Evolutionary conservation across 805 yeast genomes (phyloP).

Genomic region (Millerozyma acaciae): DNA sequence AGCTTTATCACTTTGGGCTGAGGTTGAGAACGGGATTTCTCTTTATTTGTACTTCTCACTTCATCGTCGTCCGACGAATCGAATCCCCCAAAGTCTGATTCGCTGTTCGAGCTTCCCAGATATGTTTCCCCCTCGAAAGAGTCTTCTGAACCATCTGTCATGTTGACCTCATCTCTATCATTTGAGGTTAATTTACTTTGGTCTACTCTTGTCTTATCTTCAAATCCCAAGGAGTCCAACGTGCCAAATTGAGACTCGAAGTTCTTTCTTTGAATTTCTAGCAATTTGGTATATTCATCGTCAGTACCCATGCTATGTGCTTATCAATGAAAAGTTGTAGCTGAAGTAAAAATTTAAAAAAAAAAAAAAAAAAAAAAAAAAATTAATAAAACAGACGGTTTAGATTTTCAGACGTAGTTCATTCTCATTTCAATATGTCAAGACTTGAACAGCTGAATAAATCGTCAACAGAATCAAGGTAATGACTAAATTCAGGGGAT

Average conservation of each 20-base stretch:
- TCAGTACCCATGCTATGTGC: not conserved
- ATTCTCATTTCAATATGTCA: no score
- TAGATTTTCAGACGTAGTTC: no score
- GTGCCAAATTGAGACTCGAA: conserved; percentile 66
- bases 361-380: not conserved
- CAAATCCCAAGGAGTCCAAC: conserved; percentile 43
- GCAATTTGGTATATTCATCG: conserved; percentile 20
- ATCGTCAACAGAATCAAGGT: conserved; percentile 1
- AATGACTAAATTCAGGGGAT: conserved; percentile 89
- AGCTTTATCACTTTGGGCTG: conserved; percentile 48
- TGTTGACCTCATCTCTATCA: conserved; percentile 13
- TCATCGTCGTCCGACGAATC: conserved; percentile 5
- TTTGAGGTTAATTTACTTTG: conserved; percentile 10
- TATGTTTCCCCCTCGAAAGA: conserved; percentile 6
- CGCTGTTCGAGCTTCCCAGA: conserved; percentile 13
- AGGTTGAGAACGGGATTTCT: not conserved
- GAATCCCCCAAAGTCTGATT: conserved; percentile 7
- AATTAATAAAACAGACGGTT: no score
- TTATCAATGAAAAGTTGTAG: not conserved
- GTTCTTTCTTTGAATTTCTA: conserved; percentile 54
- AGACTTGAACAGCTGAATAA: no score
- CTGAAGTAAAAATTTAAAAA: not conserved
- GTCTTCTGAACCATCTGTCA: conserved; percentile 12
- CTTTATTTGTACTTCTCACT: conserved; percentile 1
- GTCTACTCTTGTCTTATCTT: conserved; percentile 23